phyloP scores from a whole-genome alignment of 306 rosid species.

The Vachellia pachyceras region DNA sequence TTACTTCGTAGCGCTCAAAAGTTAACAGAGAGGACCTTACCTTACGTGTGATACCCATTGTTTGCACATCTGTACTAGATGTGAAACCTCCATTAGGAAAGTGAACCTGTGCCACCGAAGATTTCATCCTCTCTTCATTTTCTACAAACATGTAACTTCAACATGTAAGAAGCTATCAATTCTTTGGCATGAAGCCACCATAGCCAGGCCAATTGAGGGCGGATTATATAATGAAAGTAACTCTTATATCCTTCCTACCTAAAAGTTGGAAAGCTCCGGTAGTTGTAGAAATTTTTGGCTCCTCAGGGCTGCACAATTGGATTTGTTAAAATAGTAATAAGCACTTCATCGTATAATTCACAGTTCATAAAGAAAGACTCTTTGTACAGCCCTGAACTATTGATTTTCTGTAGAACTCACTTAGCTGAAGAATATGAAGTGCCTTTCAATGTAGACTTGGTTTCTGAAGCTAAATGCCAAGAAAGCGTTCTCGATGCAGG shows the following conservation, averaged over 20 bases:
- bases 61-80: slow-evolving; percentile 54
- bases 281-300: slow-evolving; percentile 55
- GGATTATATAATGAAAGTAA: slow-evolving; percentile 2
- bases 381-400: slow-evolving; percentile 1
- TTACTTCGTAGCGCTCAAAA: not conserved
- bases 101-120: slow-evolving; percentile 53
- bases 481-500: slow-evolving; percentile 84
- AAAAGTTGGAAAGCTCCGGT: slow-evolving; percentile 77
- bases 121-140: slow-evolving; percentile 58
- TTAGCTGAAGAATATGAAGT: slow-evolving; percentile 52
- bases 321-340: slow-evolving; percentile 19
- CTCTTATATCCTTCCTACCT: slow-evolving; percentile 55
- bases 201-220: slow-evolving; percentile 18
- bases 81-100: slow-evolving; percentile 60
- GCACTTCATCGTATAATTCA: not conserved
- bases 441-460: slow-evolving; percentile 73
- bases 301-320: slow-evolving; percentile 55
- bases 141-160: slow-evolving; percentile 54
- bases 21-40: slow-evolving; percentile 38
- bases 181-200: slow-evolving; percentile 13
- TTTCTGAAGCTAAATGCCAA: slow-evolving; percentile 95
- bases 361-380: slow-evolving; percentile 34
- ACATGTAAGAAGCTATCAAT: slow-evolving; percentile 35
- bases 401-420: slow-evolving; percentile 46
- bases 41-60: slow-evolving; percentile 55